These are phyloP conservation scores for Rubia yunnanensis DNA, from an alignment of 257 asterid genomes.

Conservation along the genomic window DNA sequence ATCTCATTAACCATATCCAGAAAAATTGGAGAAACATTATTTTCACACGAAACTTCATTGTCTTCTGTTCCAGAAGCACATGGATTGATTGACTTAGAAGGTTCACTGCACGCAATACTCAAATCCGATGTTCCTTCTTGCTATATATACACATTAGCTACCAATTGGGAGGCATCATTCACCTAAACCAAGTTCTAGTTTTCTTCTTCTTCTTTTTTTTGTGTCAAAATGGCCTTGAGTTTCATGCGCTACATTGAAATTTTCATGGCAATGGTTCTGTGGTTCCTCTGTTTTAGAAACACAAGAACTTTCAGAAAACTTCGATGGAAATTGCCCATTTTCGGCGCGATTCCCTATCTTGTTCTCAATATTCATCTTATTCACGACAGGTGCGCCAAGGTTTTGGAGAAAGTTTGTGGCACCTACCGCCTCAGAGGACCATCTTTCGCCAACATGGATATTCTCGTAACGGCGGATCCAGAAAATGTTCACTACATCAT, in stretches of 20 bases:
- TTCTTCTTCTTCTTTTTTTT: too few relatives aligned
- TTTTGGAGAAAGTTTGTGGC: slow-evolving; percentile 19
- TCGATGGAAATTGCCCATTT: slow-evolving; percentile 32
- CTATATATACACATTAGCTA: background rate
- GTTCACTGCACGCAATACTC: background rate
- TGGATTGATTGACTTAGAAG: background rate
- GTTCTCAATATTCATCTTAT: slow-evolving; percentile 20
- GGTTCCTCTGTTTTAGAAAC: slow-evolving; percentile 16
- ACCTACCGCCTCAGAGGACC: slow-evolving; percentile 39
- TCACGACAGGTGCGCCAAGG: slow-evolving; percentile 25
- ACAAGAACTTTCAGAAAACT: slow-evolving; percentile 10
- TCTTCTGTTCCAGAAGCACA: background rate
- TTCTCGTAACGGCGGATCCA: slow-evolving; percentile 38
- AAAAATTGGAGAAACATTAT: slow-evolving; percentile 7
- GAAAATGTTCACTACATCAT: slow-evolving; percentile 42
- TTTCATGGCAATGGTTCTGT: slow-evolving; percentile 17
- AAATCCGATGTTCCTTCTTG: background rate
- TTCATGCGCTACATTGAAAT: slow-evolving; percentile 17
- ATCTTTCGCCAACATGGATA: slow-evolving; percentile 44
- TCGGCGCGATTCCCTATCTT: slow-evolving; percentile 40
- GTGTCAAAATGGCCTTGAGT: slow-evolving; percentile 6
- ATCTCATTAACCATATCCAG: background rate
- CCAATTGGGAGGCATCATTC: background rate
- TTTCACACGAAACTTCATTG: slow-evolving; percentile 11
- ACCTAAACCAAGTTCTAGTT: background rate